Conservation (phyloP, 2,329 filamentous ascomycete genomes). For the Penicillium sp. region DNA sequence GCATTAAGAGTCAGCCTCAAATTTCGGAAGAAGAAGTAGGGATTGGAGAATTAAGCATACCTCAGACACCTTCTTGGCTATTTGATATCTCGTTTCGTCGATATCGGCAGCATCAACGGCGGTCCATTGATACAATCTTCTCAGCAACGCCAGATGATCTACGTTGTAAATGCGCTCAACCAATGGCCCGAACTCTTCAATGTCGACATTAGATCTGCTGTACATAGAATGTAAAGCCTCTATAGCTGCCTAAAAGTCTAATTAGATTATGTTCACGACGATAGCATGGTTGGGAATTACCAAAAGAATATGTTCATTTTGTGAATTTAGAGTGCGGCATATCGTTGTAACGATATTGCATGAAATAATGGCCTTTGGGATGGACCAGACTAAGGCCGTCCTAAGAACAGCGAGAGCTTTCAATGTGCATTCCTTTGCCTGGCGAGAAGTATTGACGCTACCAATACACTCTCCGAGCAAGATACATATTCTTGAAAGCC, state of each 20-base stretch:
- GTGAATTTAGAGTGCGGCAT: slow-evolving; percentile 65
- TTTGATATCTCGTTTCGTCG: slow-evolving; percentile 85
- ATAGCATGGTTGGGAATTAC: slow-evolving; percentile 40
- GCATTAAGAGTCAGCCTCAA: slow-evolving; percentile 10
- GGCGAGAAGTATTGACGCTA: slow-evolving; percentile 61
- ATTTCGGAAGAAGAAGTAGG: neutral
- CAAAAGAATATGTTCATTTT: slow-evolving; percentile 70
- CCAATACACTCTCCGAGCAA: slow-evolving; percentile 71
- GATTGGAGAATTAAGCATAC: slow-evolving; percentile 42
- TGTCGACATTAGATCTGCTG: slow-evolving; percentile 66
- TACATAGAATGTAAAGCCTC: slow-evolving; percentile 84
- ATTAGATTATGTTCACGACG: neutral
- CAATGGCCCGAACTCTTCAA: slow-evolving; percentile 73
- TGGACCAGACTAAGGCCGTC: slow-evolving; percentile 80
- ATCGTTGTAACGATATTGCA: slow-evolving; percentile 67
- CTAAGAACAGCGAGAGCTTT: slow-evolving; percentile 74
- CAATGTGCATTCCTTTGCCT: slow-evolving; percentile 66
- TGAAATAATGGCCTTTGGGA: slow-evolving; percentile 73
- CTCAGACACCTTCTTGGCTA: slow-evolving; percentile 92
- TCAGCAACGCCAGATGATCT: slow-evolving; percentile 67
- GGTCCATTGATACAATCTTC: slow-evolving; percentile 75
- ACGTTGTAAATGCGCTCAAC: slow-evolving; percentile 74
- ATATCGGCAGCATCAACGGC: slow-evolving; percentile 74
- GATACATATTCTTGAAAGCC: slow-evolving; percentile 72
- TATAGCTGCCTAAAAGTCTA: slow-evolving; percentile 61